These are phyloP conservation scores for Cladosporium sp. DNA, from an alignment of 2,329 filamentous ascomycete species.

Conservation along the genomic window DNA sequence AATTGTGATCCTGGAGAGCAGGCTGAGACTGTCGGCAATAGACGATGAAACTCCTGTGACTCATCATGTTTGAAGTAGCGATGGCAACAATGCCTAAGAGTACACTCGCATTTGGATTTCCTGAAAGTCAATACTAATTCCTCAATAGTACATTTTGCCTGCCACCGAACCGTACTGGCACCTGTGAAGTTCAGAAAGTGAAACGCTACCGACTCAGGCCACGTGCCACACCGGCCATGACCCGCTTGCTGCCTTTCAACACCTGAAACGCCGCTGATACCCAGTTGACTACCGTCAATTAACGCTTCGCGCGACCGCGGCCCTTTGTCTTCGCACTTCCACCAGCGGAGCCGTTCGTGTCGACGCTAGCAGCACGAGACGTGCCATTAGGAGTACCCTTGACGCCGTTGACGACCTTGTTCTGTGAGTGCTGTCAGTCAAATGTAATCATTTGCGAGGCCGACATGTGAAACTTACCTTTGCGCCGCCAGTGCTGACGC, in stretches of 20 bases:
- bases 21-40: no score
- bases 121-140: constrained; percentile 2
- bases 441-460: neutral
- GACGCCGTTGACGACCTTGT: constrained; percentile 85
- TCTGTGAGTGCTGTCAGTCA: constrained; percentile 47
- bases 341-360: constrained; percentile 60
- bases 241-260: no score
- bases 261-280: constrained; percentile 3
- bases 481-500: constrained; percentile 58
- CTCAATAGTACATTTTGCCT: neutral
- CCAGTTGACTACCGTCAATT: constrained; percentile 1
- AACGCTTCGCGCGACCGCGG: constrained; percentile 3
- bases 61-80: neutral
- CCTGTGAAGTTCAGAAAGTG: no score
- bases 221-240: no score
- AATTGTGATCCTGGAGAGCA: neutral
- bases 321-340: constrained; percentile 41
- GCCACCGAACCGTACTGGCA: neutral
- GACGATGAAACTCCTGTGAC: no score
- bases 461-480: constrained; percentile 57
- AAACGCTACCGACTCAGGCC: no score
- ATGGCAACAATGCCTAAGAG: neutral
- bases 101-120: constrained; percentile 3
- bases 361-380: constrained; percentile 83
- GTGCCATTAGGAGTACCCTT: constrained; percentile 73